Evolutionary conservation across 345 rosid species (phyloP).

Genomic region (Punica granatum): DNA sequence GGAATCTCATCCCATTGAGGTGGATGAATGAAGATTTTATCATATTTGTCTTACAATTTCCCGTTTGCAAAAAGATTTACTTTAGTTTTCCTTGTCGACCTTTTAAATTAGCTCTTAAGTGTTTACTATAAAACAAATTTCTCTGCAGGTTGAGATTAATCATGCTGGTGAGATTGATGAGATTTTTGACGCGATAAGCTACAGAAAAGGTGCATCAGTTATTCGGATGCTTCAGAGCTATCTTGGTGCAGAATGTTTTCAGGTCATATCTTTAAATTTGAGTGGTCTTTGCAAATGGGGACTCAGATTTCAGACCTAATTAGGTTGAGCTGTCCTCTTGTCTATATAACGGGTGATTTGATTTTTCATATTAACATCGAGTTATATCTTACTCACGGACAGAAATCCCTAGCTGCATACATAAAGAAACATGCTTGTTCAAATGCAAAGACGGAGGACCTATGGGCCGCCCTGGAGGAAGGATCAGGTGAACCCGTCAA

Average conservation of each 20-base stretch:
- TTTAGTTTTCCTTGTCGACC: background rate
- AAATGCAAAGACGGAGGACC: slow-evolving; percentile 89
- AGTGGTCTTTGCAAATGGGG: background rate
- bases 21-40: slow-evolving; percentile 11
- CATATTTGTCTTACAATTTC: background rate
- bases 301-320: background rate
- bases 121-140: background rate
- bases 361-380: background rate
- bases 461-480: slow-evolving; percentile 88
- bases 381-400: slow-evolving; percentile 18
- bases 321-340: background rate
- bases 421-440: slow-evolving; percentile 64
- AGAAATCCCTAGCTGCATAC: slow-evolving; percentile 90
- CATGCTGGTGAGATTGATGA: slow-evolving; percentile 90
- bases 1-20: slow-evolving; percentile 99
- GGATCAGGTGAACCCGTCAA: slow-evolving; percentile 89
- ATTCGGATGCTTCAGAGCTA: slow-evolving; percentile 95
- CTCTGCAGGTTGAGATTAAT: slow-evolving; percentile 74
- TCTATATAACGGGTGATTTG: background rate
- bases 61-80: background rate
- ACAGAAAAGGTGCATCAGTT: slow-evolving; percentile 88
- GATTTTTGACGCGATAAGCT: slow-evolving; percentile 94
- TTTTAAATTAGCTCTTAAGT: background rate
- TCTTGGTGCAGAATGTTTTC: slow-evolving; percentile 87
- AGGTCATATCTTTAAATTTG: slow-evolving; percentile 42